Base-by-base conservation (phyloP, 2,329 filamentous ascomycete genomes). In the Fusarium succisae region DNA sequence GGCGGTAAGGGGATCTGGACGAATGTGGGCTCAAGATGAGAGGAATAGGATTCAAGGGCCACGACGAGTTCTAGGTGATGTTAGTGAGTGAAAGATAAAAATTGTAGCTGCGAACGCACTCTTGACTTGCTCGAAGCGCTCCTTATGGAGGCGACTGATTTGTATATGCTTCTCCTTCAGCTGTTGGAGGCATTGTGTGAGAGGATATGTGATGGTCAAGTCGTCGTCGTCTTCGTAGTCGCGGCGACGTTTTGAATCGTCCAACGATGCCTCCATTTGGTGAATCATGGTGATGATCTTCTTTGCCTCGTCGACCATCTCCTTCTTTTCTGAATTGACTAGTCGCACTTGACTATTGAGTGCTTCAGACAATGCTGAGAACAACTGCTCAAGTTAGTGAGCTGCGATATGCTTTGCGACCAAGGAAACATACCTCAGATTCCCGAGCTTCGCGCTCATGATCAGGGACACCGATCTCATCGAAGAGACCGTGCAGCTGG, bases 31-130 rank as follows among this genome's bases (percentile, higher is more conserved):
- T 99, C 96, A 53, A 99, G 93, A 81, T 98, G 96, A 15, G 94
- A 97, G 4, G 96, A 97, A 82, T 98, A 99, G 10, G 96, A 98
- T 81, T 98, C 93, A 57, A 99, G 91, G 8, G 96, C 96, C 83
- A 97, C 91, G 30, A 95, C 95, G 73, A 99, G 92, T 87, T 98
- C 94, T 97, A 77, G 44, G 44, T 51, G 11, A 20, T 3, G 70
- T 76, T 47, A 78, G 77, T 43, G 54, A 22, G 9, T 32, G 20
- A 20, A 26, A 32, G 18, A 24, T 9, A 13, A 17, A 17, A 17
- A 10, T 50, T 10, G 54, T 44, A 11, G 50, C 55, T 24, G 41
- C 24, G 9, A 17, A 68, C 92, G 78, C 85, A 97, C 94, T 98
- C 84, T 94, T 96, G 68, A 98, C 94, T 86, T 98, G 95, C 80